Conservation (phyloP, 257 asterid genomes). For the Solanum clarkiae region DNA sequence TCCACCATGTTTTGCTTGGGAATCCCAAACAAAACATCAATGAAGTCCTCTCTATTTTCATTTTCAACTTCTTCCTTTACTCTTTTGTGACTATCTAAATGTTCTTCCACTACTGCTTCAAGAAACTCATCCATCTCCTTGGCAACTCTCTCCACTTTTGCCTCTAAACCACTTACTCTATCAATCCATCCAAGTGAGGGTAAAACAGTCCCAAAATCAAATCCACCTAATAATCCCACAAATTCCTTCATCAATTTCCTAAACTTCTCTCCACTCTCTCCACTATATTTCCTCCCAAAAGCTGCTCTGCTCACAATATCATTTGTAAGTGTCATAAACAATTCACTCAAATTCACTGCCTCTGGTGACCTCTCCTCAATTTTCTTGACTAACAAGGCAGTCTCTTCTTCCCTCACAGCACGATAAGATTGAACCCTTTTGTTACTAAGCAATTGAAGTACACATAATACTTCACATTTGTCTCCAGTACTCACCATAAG, state of each 20-base stretch:
- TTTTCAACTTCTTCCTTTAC: neutral
- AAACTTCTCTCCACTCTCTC: constrained; percentile 17
- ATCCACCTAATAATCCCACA: constrained; percentile 9
- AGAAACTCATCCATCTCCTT: constrained; percentile 23
- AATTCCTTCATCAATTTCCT: constrained; percentile 9
- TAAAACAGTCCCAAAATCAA: constrained; percentile 15
- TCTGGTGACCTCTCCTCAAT: neutral
- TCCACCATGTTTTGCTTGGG: neutral
- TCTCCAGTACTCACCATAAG: constrained; percentile 45
- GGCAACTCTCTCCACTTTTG: constrained; percentile 12
- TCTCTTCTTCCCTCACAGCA: constrained; percentile 26
- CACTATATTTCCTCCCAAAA: constrained; percentile 26
- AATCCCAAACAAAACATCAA: constrained; percentile 33
- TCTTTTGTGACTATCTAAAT: neutral
- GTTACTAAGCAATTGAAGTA: constrained; percentile 32
- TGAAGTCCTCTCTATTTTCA: constrained; percentile 13
- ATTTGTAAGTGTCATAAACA: constrained; percentile 12
- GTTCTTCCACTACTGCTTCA: constrained; percentile 19
- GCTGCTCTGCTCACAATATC: constrained; percentile 29
- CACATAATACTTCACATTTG: constrained; percentile 25
- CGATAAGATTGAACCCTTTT: constrained; percentile 29
- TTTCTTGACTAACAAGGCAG: neutral
- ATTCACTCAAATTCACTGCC: constrained; percentile 15
- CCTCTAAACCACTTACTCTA: constrained; percentile 15
- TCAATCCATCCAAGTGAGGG: constrained; percentile 35